Evolutionary conservation across 2,329 filamentous ascomycete species (phyloP), one percentile per base, ranked within the genome.

Genomic region (Ophiostoma novo-ulmi): DNA sequence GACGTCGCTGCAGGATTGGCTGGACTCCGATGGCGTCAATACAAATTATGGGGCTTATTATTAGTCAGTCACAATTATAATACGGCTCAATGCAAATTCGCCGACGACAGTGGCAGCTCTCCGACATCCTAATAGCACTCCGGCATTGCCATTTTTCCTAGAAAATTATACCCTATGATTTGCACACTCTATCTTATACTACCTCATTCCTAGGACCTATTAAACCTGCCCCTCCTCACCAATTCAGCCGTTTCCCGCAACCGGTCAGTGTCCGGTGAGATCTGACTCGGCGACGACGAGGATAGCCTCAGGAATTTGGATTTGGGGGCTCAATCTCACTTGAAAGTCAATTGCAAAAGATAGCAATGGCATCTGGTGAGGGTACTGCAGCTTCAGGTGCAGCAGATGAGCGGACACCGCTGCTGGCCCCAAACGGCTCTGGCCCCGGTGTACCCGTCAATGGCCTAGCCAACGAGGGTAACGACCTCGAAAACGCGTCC

Each of bases 391-490:
- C 3, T 20, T 35, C 26, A 35, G 55, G 1, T 17, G 26, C 55
- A 31, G 67, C 58, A 14, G 63, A 68, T 61, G 71, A 70, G 48
- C 61, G 66, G 38, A 70, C 71, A 22, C 70, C 70, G 14, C 68
- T 71, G 14, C 22, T 71, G 64, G 58, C 63, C 17, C n/a, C 63
- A 10, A 41, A 36, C 63, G 63, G 63, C 58, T 2, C 58, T 26
- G 26, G 68, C 68, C 52, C 44, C 13, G 36, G 64, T 44, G 61
- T 61, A 4, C 17, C 61, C 31, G 31, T 36, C 14, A 26, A 11
- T 8, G 52, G 52, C 52, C 52, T 58, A 22, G 52, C 52, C n/a
- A 58, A 26, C 7, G 52, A 58, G 52, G 35, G 31, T 26, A 64
- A 20, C 26, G 58, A 64, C 31, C 58, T 64, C 61, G 61, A 64